Evolutionary conservation across 163 green algal species (phyloP), one percentile per base, ranked within the genome.

Genomic region (Scenedesmus sp.): DNA sequence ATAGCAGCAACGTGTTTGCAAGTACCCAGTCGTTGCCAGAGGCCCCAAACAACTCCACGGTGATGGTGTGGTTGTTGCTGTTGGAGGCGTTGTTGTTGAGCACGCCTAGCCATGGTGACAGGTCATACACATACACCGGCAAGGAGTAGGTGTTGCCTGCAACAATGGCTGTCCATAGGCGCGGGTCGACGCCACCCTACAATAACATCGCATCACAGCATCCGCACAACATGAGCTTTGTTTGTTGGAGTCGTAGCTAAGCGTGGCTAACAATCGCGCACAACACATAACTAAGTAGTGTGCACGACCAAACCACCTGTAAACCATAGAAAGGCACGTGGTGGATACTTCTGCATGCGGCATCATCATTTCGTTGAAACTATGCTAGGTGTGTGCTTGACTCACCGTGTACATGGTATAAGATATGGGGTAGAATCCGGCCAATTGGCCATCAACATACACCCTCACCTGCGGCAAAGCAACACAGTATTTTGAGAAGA

Each of bases 401-500:
- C 87, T 86, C n/a, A 91, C 87, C 55, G 87, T 91, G 59, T 91
- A 91, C 87, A 91, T 91, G n/a, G 87, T 91, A 59, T 91, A 91
- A 54, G 52, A 91, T 1, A 91, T 62, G 3, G 87, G 87, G 20
- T 60, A 64, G n/a, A 87, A 86, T 13, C 87, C 87, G 9, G 87
- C 87, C 13, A 91, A 59, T 20, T 91, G 87, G 1, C 76, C 87
- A 23, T 91, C 46, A 54, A 91, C 76, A 34, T 86, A 79, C 26
- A 87, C 74, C 26, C 87, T n/a, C 8, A 90, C 86, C 86, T 90
- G 86, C 67, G 59, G 13, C 20, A 52, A 34, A 34, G 12, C 23
- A 59, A 52, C 34, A 46, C 34, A 46, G 34, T 46, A 46, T 46
- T 46, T 46, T 46, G 34, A 46, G 34, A 46, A 46, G 34, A 46